Conservation (phyloP, 768 basidiomycete species). For the Gautieria morchelliformis region DNA sequence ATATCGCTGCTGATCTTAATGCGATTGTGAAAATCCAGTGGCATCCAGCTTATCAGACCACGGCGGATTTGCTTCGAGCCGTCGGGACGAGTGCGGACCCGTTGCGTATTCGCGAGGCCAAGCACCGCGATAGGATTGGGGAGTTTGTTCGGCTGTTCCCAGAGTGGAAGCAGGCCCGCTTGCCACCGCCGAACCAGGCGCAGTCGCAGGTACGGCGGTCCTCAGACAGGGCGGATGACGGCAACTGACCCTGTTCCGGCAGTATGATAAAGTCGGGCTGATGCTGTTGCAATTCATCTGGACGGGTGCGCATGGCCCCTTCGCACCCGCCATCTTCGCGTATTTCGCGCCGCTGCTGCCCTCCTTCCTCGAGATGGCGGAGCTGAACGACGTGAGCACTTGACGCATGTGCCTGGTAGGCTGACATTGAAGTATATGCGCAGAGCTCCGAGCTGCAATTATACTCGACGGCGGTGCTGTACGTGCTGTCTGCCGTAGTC, state of each 20-base stretch:
- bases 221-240: neutral
- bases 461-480: slow-evolving; percentile 71
- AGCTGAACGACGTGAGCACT: slow-evolving; percentile 54
- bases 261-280: slow-evolving; percentile 84
- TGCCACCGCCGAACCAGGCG: slow-evolving; percentile 77
- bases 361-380: slow-evolving; percentile 69
- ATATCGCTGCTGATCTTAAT: slow-evolving; percentile 59
- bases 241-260: neutral
- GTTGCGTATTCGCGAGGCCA: slow-evolving; percentile 44
- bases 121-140: slow-evolving; percentile 47
- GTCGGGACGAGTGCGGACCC: slow-evolving; percentile 47
- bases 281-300: slow-evolving; percentile 79
- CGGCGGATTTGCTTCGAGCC: slow-evolving; percentile 42
- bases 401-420: too few species aligned
- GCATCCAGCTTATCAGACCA: slow-evolving; percentile 56
- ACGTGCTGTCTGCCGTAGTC: slow-evolving; percentile 74
- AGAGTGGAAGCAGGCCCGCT: slow-evolving; percentile 61
- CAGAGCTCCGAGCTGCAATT: slow-evolving; percentile 64
- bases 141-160: slow-evolving; percentile 52
- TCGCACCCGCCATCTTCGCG: slow-evolving; percentile 68
- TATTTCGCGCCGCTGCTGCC: slow-evolving; percentile 66
- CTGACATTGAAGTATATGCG: neutral
- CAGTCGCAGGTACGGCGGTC: slow-evolving; percentile 52
- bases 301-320: slow-evolving; percentile 63
- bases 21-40: slow-evolving; percentile 51